Evolutionary conservation across 306 rosid genomes (phyloP).

Genomic region (Mimosa pudica): DNA sequence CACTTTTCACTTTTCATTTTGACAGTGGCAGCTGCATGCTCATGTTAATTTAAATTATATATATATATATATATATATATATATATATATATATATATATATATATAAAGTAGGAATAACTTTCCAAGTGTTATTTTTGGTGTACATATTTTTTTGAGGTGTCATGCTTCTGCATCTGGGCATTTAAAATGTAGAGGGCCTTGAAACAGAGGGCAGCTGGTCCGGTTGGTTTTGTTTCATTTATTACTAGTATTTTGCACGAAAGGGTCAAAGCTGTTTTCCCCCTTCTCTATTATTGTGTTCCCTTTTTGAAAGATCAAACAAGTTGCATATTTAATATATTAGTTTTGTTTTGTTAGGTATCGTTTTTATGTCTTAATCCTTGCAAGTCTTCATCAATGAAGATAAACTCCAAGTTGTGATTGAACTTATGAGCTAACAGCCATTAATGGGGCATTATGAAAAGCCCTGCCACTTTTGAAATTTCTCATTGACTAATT

Average conservation of each 20-base stretch:
- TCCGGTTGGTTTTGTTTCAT: background rate
- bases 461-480: background rate
- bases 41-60: background rate
- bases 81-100: background rate
- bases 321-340: background rate
- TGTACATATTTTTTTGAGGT: background rate
- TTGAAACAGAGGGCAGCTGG: background rate
- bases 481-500: background rate
- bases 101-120: background rate
- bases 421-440: background rate
- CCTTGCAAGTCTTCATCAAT: background rate
- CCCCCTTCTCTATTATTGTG: background rate
- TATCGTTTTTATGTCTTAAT: background rate
- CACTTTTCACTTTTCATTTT: background rate
- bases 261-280: slow-evolving; percentile 1
- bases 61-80: background rate
- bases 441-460: background rate
- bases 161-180: background rate
- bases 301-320: slow-evolving; percentile 1
- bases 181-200: background rate
- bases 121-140: background rate
- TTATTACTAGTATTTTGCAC: background rate
- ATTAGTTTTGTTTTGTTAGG: background rate
- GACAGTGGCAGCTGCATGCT: background rate
- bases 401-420: background rate